These are phyloP conservation scores for Paraphaeosphaeria sporulosa DNA, from an alignment of 2,329 filamentous ascomycete genomes.

Conservation along the genomic window DNA sequence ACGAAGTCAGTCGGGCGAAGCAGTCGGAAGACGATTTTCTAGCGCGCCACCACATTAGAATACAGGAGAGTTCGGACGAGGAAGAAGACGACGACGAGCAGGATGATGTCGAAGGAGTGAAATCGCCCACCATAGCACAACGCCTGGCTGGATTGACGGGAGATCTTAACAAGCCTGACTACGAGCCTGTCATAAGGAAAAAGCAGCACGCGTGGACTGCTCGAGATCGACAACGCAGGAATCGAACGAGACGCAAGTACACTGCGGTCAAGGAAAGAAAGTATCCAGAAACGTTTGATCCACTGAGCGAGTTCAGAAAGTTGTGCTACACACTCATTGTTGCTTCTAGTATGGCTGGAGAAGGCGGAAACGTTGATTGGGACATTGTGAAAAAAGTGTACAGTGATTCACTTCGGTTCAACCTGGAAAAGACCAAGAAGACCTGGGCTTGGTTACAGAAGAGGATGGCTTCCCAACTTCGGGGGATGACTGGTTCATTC, in stretches of 20 bases:
- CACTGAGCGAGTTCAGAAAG: conserved; percentile 39
- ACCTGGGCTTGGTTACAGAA: conserved; percentile 49
- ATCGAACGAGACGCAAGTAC: conserved; percentile 16
- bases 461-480: conserved; percentile 55
- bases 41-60: background rate
- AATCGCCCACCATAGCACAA: conserved; percentile 39
- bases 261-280: conserved; percentile 21
- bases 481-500: conserved; percentile 68
- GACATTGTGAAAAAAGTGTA: conserved; percentile 51
- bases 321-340: conserved; percentile 41
- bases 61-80: conserved; percentile 5
- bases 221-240: conserved; percentile 19
- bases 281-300: conserved; percentile 28
- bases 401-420: conserved; percentile 45
- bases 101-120: conserved; percentile 18
- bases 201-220: conserved; percentile 18
- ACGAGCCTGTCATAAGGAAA: conserved; percentile 28
- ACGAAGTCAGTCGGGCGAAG: background rate
- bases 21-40: conserved; percentile 3
- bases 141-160: conserved; percentile 46
- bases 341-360: conserved; percentile 44
- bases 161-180: conserved; percentile 38
- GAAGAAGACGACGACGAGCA: conserved; percentile 6
- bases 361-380: conserved; percentile 51
- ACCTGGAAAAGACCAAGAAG: conserved; percentile 42